Base-by-base conservation (phyloP, 257 asterid genomes). In the Solanum chiquidenum region DNA sequence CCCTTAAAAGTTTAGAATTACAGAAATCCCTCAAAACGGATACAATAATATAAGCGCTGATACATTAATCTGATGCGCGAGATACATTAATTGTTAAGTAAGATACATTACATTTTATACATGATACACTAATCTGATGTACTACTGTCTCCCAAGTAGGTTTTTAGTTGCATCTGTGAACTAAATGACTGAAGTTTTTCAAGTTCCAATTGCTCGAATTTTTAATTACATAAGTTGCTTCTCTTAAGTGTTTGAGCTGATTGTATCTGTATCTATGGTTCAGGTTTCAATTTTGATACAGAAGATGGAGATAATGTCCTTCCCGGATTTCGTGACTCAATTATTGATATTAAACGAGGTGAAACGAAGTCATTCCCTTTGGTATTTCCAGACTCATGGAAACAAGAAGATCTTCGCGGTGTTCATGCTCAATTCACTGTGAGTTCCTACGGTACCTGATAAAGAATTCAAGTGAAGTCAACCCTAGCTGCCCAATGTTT, bases 231-330 rank as follows among this genome's bases (percentile, higher is more conserved):
- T 21, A 85, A 20, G 49, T 71, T 86, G 62, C 88, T 29, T 66
- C 62, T 52, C 62, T 6, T 6, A 52, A 52, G 64, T 79, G 38
- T 44, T 80, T 46, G 40, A 46, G 68, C 85, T 80, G 68, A 80
- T 44, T 80, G 40, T 79, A 77, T 82, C 49, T 14, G n/a, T 82
- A 66, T 86, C 64, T 73, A 74, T 89, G 35, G n/a, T 86, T 62
- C 96, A 97, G 98, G 98, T 89, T 97, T 97, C 88, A 98, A 93
- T 88, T 95, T 97, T 89, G 99, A 95, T 90, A 94, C 99, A 18
- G 99, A 97, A 90, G 98, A 97, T 88, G 99, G 94, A 76, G 94
- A 95, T 88, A 93, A 87, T 88, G 96, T 97, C 76, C 97, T 97
- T 89, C 98, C 99, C 16, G 98, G 95, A 87, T 97, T 97, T 89